Conservation (phyloP, 768 basidiomycete genomes). For the Calocybe cyanea region DNA sequence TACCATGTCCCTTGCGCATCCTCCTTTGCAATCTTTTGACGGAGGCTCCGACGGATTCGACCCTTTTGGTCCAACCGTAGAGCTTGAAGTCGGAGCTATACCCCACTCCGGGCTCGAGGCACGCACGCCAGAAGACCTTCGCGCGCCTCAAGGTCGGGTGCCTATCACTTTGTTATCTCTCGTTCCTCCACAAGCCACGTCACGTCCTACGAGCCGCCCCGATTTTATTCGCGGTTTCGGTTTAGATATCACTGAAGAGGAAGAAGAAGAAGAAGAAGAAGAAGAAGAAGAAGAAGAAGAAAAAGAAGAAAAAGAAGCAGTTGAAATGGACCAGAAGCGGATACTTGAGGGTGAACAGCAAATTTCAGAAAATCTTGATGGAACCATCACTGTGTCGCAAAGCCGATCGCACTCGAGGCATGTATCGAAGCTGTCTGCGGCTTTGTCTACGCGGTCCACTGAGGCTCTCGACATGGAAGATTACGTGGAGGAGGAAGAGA, state of each 20-base stretch:
- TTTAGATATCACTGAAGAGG: constrained; percentile 73
- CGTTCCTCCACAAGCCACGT: constrained; percentile 37
- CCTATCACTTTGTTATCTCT: constrained; percentile 44
- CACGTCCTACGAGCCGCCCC: constrained; percentile 51
- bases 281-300: constrained; percentile 14
- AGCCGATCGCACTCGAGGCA: constrained; percentile 66
- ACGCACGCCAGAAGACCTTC: constrained; percentile 26
- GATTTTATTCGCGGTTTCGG: constrained; percentile 83
- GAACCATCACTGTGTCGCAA: constrained; percentile 42
- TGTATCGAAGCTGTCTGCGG: constrained; percentile 61
- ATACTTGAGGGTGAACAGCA: constrained; percentile 25
- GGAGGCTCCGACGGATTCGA: constrained; percentile 41
- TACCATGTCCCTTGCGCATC: constrained; percentile 68
- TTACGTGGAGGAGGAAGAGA: constrained; percentile 21
- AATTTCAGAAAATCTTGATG: constrained; percentile 27
- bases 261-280: constrained; percentile 50
- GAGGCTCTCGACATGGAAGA: constrained; percentile 45
- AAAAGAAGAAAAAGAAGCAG: constrained; percentile 26
- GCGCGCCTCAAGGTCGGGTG: constrained; percentile 55
- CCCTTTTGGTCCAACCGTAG: constrained; percentile 60
- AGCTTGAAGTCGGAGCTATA: constrained; percentile 32
- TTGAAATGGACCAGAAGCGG: constrained; percentile 34
- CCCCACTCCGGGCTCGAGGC: constrained; percentile 20
- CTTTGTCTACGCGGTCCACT: constrained; percentile 62
- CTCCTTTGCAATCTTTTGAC: constrained; percentile 39